phyloP scores from a whole-genome alignment of 495 filamentous ascomycete genomes.

The Aspergillus nidulans region DNA sequence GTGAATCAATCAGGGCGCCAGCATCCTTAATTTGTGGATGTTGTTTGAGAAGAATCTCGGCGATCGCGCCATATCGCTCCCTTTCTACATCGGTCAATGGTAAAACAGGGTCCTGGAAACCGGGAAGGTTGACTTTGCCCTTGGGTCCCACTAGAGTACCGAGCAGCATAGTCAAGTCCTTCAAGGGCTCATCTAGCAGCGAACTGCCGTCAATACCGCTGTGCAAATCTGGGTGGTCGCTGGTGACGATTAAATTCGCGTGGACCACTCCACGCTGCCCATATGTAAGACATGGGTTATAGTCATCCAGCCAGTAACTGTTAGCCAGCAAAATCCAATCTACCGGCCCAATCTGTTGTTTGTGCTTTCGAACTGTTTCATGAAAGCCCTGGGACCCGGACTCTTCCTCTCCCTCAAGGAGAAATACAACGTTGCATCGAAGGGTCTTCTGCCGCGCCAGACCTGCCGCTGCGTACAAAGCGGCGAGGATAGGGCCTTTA shows the following conservation, averaged over 20 bases:
- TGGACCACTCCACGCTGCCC: slow-evolving; percentile 93
- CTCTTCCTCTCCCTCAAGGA: slow-evolving; percentile 97
- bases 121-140: slow-evolving; percentile 57
- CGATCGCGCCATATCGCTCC: slow-evolving; percentile 78
- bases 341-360: slow-evolving; percentile 78
- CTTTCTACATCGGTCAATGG: slow-evolving; percentile 72
- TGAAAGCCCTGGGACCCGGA: slow-evolving; percentile 87
- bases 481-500: slow-evolving; percentile 90
- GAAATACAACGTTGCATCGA: slow-evolving; percentile 80
- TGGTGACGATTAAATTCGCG: slow-evolving; percentile 81
- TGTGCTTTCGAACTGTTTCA: slow-evolving; percentile 69
- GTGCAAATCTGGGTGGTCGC: slow-evolving; percentile 83
- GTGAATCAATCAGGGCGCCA: slow-evolving; percentile 63
- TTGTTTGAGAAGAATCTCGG: slow-evolving; percentile 64
- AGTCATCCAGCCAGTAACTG: slow-evolving; percentile 97
- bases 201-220: slow-evolving; percentile 92
- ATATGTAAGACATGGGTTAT: slow-evolving; percentile 91
- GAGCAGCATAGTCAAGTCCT: slow-evolving; percentile 80
- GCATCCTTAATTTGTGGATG: slow-evolving; percentile 64
- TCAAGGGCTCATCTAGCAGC: slow-evolving; percentile 81
- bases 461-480: slow-evolving; percentile 87
- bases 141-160: slow-evolving; percentile 67
- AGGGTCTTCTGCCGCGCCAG: slow-evolving; percentile 72
- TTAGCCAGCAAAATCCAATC: slow-evolving; percentile 95
- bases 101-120: slow-evolving; percentile 81